Percentiles rank a stretch among this genome's conserved stretches.
Conservation (phyloP, 2,329 filamentous ascomycete genomes). For the Ceratocystis variospora region DNA sequence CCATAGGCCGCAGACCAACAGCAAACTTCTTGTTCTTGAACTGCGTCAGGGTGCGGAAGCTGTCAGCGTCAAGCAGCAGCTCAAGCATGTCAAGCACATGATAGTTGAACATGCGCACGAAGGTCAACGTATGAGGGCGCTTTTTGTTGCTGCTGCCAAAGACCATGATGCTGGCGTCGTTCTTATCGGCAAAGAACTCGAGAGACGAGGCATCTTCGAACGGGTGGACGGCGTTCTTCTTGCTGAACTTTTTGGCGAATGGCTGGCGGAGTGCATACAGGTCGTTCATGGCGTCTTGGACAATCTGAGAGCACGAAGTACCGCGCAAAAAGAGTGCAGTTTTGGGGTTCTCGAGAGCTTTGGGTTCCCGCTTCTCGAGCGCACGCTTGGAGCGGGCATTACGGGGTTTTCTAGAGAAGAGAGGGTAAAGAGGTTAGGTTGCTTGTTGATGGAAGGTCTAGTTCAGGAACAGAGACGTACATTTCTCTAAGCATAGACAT, state of each 20-base stretch:
- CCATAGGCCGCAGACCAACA: constrained; percentile 73
- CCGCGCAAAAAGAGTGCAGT: constrained; percentile 80
- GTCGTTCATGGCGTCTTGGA: constrained; percentile 73
- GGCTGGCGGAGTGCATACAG: constrained; percentile 75
- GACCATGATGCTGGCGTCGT: constrained; percentile 74
- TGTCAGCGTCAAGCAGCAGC: constrained; percentile 63
- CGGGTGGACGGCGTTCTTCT: constrained; percentile 91
- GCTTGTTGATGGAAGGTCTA: not conserved
- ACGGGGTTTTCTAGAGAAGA: constrained; percentile 39
- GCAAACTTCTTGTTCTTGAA: constrained; percentile 67
- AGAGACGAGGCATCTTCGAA: constrained; percentile 81
- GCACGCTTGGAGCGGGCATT: constrained; percentile 86
- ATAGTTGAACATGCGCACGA: constrained; percentile 69
- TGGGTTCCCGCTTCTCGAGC: constrained; percentile 83
- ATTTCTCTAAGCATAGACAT: constrained; percentile 20
- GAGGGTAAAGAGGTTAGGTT: not conserved
- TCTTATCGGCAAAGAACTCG: constrained; percentile 94
- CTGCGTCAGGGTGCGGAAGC: constrained; percentile 54
- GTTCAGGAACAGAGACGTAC: not conserved
- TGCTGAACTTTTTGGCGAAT: constrained; percentile 78
- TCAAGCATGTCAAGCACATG: constrained; percentile 94
- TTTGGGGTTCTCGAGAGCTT: constrained; percentile 79
- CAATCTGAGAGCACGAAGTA: constrained; percentile 66
- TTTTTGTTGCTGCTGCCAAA: constrained; percentile 87
- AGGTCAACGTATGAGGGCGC: constrained; percentile 76